Percentiles rank a stretch among this genome's conserved stretches.
Conservation (phyloP, 2,329 filamentous ascomycete species). For the Achaetomium macrosporum region DNA sequence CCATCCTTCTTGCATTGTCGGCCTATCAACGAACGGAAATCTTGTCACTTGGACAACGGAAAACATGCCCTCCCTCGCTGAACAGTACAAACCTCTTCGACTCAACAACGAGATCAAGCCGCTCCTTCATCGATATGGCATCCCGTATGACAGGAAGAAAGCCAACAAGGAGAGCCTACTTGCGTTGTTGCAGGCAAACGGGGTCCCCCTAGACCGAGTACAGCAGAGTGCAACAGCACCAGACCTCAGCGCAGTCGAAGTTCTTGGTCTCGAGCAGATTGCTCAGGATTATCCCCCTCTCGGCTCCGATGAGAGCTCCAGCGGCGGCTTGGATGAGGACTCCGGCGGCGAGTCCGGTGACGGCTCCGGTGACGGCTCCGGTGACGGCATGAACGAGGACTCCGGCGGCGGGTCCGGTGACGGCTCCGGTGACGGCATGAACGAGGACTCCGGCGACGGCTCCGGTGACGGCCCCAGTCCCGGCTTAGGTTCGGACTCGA, state of each 20-base stretch:
- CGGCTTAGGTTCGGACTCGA: background rate
- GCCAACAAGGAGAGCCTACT: background rate
- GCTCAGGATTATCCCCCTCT: slow-evolving; percentile 2
- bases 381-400: background rate
- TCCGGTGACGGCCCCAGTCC: background rate
- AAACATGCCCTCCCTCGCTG: background rate
- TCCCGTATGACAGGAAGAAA: background rate
- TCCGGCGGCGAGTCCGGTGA: background rate
- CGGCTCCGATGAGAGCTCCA: background rate
- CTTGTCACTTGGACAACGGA: background rate
- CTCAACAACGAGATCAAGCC: slow-evolving; percentile 5
- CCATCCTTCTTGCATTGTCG: slow-evolving; percentile 5
- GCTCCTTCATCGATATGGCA: slow-evolving; percentile 6
- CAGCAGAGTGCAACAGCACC: background rate
- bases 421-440: background rate
- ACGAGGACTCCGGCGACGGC: background rate
- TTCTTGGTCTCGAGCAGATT: slow-evolving; percentile 4
- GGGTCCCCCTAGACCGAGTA: slow-evolving; percentile 4
- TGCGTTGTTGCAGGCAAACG: slow-evolving; percentile 1
- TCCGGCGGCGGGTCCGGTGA: background rate
- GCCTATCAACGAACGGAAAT: background rate
- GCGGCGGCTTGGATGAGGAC: background rate
- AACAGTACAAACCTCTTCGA: slow-evolving; percentile 1
- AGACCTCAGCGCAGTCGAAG: slow-evolving; percentile 1
- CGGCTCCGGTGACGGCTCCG: background rate